Conservation (phyloP, 805 yeast genomes). For the Scheffersomyces ergatensis region DNA sequence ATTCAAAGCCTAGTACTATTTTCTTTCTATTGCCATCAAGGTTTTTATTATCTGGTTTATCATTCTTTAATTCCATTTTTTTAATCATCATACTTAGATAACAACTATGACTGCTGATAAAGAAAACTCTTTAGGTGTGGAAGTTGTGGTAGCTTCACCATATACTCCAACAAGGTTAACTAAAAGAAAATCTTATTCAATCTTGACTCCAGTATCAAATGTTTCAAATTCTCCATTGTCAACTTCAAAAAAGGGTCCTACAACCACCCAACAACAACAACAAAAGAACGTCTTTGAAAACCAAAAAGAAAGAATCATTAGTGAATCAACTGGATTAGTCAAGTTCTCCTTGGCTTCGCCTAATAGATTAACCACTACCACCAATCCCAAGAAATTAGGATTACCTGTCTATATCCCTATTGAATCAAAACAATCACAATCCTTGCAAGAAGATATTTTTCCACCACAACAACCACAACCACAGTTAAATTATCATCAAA, state of each 20-base stretch:
- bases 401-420: slow-evolving; percentile 37
- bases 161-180: slow-evolving; percentile 7
- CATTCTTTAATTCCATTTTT: too few species aligned
- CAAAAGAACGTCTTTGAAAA: neutral
- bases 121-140: slow-evolving; percentile 5
- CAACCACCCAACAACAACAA: neutral
- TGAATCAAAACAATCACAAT: slow-evolving; percentile 1
- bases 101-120: neutral
- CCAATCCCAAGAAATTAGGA: slow-evolving; percentile 13
- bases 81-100: too few species aligned
- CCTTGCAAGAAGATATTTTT: slow-evolving; percentile 3
- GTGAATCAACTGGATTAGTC: slow-evolving; percentile 51
- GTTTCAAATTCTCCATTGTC: slow-evolving; percentile 1
- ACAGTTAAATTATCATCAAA: neutral
- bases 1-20: too few species aligned
- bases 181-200: slow-evolving; percentile 13
- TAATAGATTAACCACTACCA: neutral
- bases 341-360: slow-evolving; percentile 33
- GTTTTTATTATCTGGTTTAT: too few species aligned
- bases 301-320: slow-evolving; percentile 31
- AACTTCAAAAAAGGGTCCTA: neutral
- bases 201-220: slow-evolving; percentile 8
- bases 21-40: too few species aligned
- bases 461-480: neutral
- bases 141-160: too few species aligned